Conservation (phyloP, 805 yeast genomes). For the Suhomyces sp. region DNA sequence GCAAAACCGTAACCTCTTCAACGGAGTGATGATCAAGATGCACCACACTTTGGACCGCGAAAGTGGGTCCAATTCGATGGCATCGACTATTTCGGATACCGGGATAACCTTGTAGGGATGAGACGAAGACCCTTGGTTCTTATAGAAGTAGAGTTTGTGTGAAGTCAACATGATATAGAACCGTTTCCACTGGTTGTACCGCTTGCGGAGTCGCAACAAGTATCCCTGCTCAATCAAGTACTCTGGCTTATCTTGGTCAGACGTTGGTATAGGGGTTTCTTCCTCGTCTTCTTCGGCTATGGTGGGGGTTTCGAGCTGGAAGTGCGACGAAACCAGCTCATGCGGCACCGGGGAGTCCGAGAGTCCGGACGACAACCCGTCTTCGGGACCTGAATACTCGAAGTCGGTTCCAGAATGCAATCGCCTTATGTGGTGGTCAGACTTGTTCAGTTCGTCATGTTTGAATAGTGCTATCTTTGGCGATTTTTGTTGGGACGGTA, state of each 20-base stretch:
- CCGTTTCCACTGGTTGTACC: constrained; percentile 48
- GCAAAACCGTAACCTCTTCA: constrained; percentile 44
- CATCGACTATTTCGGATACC: constrained; percentile 39
- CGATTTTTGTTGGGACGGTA: not conserved
- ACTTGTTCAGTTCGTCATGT: not conserved
- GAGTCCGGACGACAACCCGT: constrained; percentile 8
- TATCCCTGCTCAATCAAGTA: constrained; percentile 39
- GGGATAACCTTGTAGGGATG: constrained; percentile 29
- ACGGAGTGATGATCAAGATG: constrained; percentile 45
- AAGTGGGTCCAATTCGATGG: constrained; percentile 48
- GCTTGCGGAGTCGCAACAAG: constrained; percentile 36
- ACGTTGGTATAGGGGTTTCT: not conserved
- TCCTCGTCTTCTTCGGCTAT: constrained; percentile 5
- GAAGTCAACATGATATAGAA: constrained; percentile 44
- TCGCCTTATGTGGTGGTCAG: not conserved
- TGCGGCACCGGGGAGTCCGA: constrained; percentile 7
- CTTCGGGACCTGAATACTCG: constrained; percentile 8
- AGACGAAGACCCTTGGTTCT: constrained; percentile 16
- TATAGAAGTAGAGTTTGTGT: constrained; percentile 39
- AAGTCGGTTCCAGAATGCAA: not conserved
- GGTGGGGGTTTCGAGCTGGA: not conserved
- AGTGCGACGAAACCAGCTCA: not conserved
- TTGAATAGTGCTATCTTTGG: not conserved
- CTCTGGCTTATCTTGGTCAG: constrained; percentile 11
- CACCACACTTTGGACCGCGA: constrained; percentile 44